These are phyloP conservation scores for Spatholobus suberectus DNA, from an alignment of 306 rosid species.

Conservation along the genomic window DNA sequence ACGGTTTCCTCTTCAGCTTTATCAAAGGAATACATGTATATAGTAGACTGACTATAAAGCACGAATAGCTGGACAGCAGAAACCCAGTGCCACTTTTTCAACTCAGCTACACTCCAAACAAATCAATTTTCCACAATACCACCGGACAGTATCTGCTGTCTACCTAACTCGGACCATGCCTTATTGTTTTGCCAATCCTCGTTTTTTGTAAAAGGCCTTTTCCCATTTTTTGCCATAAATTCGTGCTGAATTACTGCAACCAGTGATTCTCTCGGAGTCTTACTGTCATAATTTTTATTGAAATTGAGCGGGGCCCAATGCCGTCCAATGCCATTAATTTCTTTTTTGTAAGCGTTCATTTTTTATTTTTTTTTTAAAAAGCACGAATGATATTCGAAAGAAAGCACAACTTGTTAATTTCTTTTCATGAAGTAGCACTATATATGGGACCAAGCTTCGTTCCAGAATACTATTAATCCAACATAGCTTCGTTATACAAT, in stretches of 20 bases:
- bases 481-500: neutral
- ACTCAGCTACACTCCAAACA: neutral
- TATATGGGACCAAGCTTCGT: neutral
- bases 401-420: neutral
- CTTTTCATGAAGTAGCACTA: neutral
- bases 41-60: neutral
- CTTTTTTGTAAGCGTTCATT: neutral
- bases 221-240: conserved; percentile 30
- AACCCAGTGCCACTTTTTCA: conserved; percentile 41
- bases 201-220: conserved; percentile 26
- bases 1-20: neutral
- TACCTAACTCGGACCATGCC: neutral
- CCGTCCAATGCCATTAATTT: neutral
- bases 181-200: conserved; percentile 30
- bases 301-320: conserved; percentile 10
- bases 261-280: neutral
- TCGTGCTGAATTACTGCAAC: conserved; percentile 32
- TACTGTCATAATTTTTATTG: neutral
- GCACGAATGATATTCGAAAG: neutral
- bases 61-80: conserved; percentile 46
- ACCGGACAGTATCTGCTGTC: neutral
- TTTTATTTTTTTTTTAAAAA: neutral
- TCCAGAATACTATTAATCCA: neutral
- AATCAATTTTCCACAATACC: conserved; percentile 1
- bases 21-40: neutral